Evolutionary conservation across 2,329 filamentous ascomycete genomes (phyloP).

Genomic region (Diplodia mutila): DNA sequence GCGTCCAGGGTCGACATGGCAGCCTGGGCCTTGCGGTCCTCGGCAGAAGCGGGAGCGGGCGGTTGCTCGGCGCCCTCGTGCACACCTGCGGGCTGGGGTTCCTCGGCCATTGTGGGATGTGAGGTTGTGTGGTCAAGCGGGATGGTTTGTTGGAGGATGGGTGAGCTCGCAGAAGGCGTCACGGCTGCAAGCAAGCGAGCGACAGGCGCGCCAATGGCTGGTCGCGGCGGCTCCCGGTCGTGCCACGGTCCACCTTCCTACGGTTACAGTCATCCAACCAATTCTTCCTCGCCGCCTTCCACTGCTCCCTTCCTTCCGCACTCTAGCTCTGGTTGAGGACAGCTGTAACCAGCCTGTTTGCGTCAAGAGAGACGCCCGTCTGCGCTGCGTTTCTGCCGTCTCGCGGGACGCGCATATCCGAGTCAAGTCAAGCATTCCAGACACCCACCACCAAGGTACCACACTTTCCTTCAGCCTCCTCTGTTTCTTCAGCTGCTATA

Average conservation of each 20-base stretch:
- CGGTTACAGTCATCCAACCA: slow-evolving; percentile 17
- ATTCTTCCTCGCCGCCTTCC: not conserved
- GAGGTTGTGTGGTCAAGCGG: slow-evolving; percentile 10
- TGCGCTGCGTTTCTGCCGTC: slow-evolving; percentile 7
- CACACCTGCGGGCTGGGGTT: slow-evolving; percentile 61
- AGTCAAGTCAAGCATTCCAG: slow-evolving; percentile 23
- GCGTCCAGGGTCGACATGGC: slow-evolving; percentile 72
- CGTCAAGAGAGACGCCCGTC: slow-evolving; percentile 1
- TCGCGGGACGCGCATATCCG: not conserved
- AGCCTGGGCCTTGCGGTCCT: slow-evolving; percentile 76
- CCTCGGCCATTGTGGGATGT: slow-evolving; percentile 59
- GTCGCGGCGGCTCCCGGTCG: not conserved
- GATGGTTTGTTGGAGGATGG: slow-evolving; percentile 13
- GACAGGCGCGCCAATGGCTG: not conserved
- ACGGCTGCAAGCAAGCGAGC: not conserved
- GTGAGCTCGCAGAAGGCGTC: not conserved
- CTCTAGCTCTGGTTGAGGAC: not conserved
- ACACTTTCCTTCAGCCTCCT: slow-evolving; percentile 17
- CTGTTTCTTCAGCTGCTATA: slow-evolving; percentile 11
- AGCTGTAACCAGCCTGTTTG: not conserved
- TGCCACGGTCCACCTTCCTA: slow-evolving; percentile 4
- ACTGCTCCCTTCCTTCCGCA: not conserved
- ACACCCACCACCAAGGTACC: slow-evolving; percentile 22
- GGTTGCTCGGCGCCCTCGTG: slow-evolving; percentile 62
- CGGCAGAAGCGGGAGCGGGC: slow-evolving; percentile 55